These are phyloP conservation scores for Maudiozyma turicensis DNA, from an alignment of 805 yeast genomes.

Conservation along the genomic window DNA sequence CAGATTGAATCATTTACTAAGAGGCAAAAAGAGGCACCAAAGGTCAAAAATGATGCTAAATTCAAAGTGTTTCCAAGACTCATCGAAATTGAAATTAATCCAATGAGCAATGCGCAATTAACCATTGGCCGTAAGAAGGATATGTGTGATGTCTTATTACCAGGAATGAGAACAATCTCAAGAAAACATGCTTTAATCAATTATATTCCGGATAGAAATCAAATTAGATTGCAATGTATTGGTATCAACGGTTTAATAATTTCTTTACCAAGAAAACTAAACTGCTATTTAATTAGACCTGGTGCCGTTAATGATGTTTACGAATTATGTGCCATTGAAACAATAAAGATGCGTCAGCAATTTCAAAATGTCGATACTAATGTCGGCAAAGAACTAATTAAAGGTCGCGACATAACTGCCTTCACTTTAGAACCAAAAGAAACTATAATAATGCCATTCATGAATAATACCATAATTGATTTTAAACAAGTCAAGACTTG, in stretches of 20 bases:
- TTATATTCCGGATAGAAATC: slow-evolving; percentile 33
- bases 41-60: neutral
- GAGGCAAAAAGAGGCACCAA: neutral
- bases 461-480: slow-evolving; percentile 55
- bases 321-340: slow-evolving; percentile 14
- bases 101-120: slow-evolving; percentile 12
- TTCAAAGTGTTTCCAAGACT: neutral
- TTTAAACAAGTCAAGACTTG: slow-evolving; percentile 39
- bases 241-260: slow-evolving; percentile 78
- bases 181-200: slow-evolving; percentile 29
- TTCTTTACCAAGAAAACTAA: slow-evolving; percentile 41
- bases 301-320: slow-evolving; percentile 16
- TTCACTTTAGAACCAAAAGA: slow-evolving; percentile 47
- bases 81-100: slow-evolving; percentile 12
- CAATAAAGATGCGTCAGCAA: slow-evolving; percentile 6
- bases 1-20: too few species aligned
- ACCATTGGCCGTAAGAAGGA: slow-evolving; percentile 24
- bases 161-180: slow-evolving; percentile 24
- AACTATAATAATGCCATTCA: slow-evolving; percentile 51
- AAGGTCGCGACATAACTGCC: slow-evolving; percentile 15
- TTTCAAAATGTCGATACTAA: neutral
- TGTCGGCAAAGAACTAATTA: slow-evolving; percentile 12
- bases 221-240: slow-evolving; percentile 51
- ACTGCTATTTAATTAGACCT: slow-evolving; percentile 25
- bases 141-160: slow-evolving; percentile 24